phyloP scores from a whole-genome alignment of 208 protist genomes.

The Phytomonas sp. region DNA sequence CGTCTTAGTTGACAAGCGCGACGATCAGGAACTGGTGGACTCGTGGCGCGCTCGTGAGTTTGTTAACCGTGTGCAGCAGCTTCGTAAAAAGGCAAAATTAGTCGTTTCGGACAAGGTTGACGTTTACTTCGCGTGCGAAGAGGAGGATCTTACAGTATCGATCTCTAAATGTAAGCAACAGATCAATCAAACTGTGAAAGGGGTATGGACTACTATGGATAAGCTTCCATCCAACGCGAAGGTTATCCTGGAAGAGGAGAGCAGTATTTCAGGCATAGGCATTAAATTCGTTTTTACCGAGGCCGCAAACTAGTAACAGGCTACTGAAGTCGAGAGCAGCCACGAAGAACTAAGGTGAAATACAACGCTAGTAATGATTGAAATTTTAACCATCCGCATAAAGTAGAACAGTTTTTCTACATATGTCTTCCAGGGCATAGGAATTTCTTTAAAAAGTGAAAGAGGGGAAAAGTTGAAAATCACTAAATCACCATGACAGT shows the following conservation, averaged over 20 bases:
- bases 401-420: not conserved
- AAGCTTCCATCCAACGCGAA: conserved; percentile 47
- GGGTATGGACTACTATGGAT: conserved; percentile 63
- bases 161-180: conserved; percentile 58
- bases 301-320: conserved; percentile 7
- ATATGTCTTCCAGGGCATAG: not conserved
- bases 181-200: conserved; percentile 58
- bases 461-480: not conserved
- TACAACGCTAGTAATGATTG: not conserved
- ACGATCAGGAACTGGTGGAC: conserved; percentile 72
- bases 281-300: conserved; percentile 57
- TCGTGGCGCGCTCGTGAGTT: conserved; percentile 92
- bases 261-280: conserved; percentile 66
- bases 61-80: conserved; percentile 93
- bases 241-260: conserved; percentile 77
- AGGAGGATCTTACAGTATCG: conserved; percentile 65
- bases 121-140: conserved; percentile 73
- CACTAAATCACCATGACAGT: not conserved
- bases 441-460: not conserved
- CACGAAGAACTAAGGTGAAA: not conserved
- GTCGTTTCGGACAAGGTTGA: conserved; percentile 53
- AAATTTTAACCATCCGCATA: not conserved
- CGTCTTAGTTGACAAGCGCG: conserved; percentile 85
- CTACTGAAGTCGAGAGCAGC: not conserved
- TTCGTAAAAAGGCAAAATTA: conserved; percentile 94